A percentile compares a stretch with the other conserved stretches of the same genome.
These are phyloP conservation scores for Acacia confusa DNA, from an alignment of 306 rosid species.

Conservation along the genomic window DNA sequence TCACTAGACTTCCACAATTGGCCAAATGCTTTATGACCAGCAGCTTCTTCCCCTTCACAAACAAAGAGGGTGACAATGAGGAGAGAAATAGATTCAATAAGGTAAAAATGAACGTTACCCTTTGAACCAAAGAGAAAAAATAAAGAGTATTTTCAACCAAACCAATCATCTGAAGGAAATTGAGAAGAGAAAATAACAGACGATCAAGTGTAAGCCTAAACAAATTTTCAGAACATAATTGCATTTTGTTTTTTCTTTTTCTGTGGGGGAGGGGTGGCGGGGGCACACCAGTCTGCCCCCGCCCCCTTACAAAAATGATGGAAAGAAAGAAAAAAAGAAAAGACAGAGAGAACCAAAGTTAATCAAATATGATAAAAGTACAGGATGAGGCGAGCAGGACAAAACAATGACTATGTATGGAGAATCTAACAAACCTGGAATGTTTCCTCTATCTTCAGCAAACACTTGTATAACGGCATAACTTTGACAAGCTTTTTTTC, in stretches of 20 bases:
- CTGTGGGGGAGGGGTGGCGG: too few species aligned
- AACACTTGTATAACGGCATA: not conserved
- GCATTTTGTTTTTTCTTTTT: not conserved
- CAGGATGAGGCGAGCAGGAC: not conserved
- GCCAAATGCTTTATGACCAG: not conserved
- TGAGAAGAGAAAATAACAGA: not conserved
- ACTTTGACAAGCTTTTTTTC: not conserved
- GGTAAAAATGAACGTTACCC: not conserved
- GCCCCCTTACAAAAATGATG: not conserved
- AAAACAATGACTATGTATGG: not conserved
- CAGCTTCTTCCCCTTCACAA: not conserved
- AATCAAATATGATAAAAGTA: not conserved
- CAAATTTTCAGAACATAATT: not conserved
- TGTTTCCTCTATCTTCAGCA: not conserved
- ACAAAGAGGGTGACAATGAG: not conserved
- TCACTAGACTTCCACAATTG: not conserved
- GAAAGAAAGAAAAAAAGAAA: not conserved
- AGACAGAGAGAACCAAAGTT: not conserved
- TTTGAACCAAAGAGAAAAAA: not conserved
- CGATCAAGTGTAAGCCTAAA: not conserved
- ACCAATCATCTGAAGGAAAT: not conserved
- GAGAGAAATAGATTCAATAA: not conserved
- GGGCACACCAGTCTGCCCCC: not conserved
- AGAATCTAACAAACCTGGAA: not conserved
- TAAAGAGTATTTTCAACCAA: not conserved